Evolutionary conservation across 441 rosid species (phyloP), one percentile per base, ranked within the genome.

Genomic region (Metrosideros polymorpha): DNA sequence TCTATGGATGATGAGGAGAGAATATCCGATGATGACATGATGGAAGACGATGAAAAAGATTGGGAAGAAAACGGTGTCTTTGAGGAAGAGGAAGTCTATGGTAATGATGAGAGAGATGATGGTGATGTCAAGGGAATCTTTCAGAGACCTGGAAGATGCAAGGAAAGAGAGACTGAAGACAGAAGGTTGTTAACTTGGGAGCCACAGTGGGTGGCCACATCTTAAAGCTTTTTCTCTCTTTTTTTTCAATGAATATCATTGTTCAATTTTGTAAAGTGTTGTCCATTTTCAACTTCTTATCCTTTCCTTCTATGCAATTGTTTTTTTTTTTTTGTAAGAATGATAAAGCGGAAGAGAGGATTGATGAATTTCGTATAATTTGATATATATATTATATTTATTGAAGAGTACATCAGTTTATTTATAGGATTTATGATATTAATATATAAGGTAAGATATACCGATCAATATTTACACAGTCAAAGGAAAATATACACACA

Each of bases 161-260:
- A 59, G 25, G 63, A 61, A n/a, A 84, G 45, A 13, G 88, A 82
- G 63, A 59, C 52, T 29, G 87, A 50, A 45, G 51, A 6, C 29
- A 82, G 27, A 77, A 50, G 47, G 12, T 0, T 83, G 52, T 10
- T 30, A 25, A 86, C 51, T 50, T 49, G 84, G 87, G 84, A 82
- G 57, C 85, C 82, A 6, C 6, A 25, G 10, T 86, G 82, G 88
- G 88, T 86, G 85, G 88, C 85, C 66, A 82, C 88, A 39, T 61
- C 87, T 35, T 86, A 57, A 82, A 71, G 79, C 79, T 66, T 66
- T 66, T 19, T 66, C 13, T 35, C 7, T 4, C 2, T 2, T 3
- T 0, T 1, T 32, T 8, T 30, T 8, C 1, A 17, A 66, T 9
- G 77, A 66, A 66, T 35, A 22, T 71, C 47, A 10, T 39, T 7